Conservation (phyloP, 2,329 filamentous ascomycete genomes). For the Colletotrichum sojae region DNA sequence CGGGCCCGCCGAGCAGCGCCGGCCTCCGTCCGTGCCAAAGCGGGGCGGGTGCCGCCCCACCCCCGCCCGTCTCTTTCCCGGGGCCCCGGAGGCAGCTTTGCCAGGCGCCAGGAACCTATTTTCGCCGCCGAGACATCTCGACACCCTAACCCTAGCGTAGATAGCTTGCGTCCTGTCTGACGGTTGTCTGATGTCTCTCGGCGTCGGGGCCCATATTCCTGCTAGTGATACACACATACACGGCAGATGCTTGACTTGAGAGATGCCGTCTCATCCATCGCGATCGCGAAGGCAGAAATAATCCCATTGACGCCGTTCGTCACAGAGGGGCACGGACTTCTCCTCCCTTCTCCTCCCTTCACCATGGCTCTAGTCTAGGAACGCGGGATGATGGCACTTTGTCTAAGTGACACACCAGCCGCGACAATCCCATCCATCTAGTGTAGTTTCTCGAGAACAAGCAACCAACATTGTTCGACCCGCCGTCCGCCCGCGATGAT, state of each 20-base stretch:
- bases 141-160: neutral
- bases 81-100: constrained; percentile 4
- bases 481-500: too few species aligned
- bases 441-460: too few species aligned
- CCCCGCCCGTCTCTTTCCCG: neutral
- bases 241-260: neutral
- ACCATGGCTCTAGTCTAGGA: too few species aligned
- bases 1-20: constrained; percentile 19
- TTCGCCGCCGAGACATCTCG: constrained; percentile 21
- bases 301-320: constrained; percentile 3
- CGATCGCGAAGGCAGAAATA: constrained; percentile 13
- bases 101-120: neutral
- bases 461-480: too few species aligned
- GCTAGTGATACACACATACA: too few species aligned
- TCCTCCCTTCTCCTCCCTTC: too few species aligned
- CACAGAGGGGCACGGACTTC: too few species aligned
- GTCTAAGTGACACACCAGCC: too few species aligned
- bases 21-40: constrained; percentile 34
- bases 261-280: constrained; percentile 5
- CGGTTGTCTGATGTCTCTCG: constrained; percentile 19
- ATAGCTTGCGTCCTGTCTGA: constrained; percentile 3
- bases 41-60: constrained; percentile 4
- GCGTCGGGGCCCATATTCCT: neutral
- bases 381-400: too few species aligned
- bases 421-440: neutral